Evolutionary conservation across 2,329 filamentous ascomycete species (phyloP).

Genomic region (Fusarium incarnatum): DNA sequence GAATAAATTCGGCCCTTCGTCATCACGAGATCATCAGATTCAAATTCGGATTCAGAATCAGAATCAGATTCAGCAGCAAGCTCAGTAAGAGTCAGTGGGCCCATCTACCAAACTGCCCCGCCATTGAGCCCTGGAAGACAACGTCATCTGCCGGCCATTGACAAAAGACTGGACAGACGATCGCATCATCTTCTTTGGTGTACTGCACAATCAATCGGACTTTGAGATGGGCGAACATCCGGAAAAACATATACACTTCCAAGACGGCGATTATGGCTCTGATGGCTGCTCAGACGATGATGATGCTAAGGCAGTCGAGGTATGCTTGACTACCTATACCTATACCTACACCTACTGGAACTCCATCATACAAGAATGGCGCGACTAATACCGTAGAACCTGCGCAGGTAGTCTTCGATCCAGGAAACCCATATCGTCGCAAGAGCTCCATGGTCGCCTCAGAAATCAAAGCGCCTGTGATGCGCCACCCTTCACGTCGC

Average conservation of each 20-base stretch:
- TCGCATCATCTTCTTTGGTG: constrained; percentile 1
- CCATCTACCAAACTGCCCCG: constrained; percentile 28
- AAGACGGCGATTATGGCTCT: constrained; percentile 51
- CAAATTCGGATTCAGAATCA: neutral
- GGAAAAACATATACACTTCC: constrained; percentile 46
- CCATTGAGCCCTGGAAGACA: constrained; percentile 21
- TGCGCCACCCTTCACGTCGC: constrained; percentile 45
- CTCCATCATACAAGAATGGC: neutral
- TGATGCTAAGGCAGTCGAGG: constrained; percentile 61
- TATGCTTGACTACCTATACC: constrained; percentile 45
- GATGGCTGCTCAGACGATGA: constrained; percentile 67
- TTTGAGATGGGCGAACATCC: constrained; percentile 35
- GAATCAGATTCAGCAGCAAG: neutral
- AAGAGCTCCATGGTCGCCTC: constrained; percentile 72
- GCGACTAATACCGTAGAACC: constrained; percentile 11
- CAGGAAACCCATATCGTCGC: constrained; percentile 69
- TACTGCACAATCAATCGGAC: neutral
- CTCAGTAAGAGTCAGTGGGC: constrained; percentile 15
- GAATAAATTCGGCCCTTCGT: neutral
- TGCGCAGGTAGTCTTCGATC: constrained; percentile 70
- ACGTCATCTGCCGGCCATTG: constrained; percentile 29
- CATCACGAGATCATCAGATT: constrained; percentile 1
- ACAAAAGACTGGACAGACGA: constrained; percentile 6
- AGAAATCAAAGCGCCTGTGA: constrained; percentile 56
- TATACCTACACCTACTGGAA: neutral